Percentiles rank a stretch among this genome's conserved stretches.
Evolutionary conservation across 331 rosid species (phyloP).

Genomic region (Erythrophleum ivorense): DNA sequence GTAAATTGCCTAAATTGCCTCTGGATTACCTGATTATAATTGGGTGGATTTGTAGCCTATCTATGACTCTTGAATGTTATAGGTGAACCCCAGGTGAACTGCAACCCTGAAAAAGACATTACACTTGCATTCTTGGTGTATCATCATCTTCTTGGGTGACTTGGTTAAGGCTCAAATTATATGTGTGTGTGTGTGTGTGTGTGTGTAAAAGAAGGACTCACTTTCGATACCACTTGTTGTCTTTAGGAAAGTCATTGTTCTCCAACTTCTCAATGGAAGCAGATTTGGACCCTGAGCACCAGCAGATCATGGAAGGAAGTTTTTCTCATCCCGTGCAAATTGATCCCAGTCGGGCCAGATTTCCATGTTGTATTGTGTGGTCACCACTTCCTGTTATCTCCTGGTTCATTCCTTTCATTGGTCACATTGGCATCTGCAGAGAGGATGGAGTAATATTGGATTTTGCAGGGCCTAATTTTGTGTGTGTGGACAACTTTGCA

Average conservation of each 20-base stretch:
- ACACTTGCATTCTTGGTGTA: constrained; percentile 2
- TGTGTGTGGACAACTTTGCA: constrained; percentile 82
- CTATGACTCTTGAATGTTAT: neutral
- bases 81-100: neutral
- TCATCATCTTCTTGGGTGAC: neutral
- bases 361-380: constrained; percentile 96
- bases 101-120: neutral
- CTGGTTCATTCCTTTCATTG: constrained; percentile 91
- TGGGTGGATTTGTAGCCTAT: neutral
- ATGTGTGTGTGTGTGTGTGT: no score
- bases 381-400: constrained; percentile 95
- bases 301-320: constrained; percentile 54
- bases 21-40: constrained; percentile 8
- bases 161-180: constrained; percentile 14
- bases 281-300: constrained; percentile 56
- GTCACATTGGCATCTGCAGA: constrained; percentile 95
- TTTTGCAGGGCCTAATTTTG: constrained; percentile 96
- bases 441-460: constrained; percentile 97
- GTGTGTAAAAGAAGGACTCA: constrained; percentile 1
- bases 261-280: constrained; percentile 61
- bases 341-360: constrained; percentile 78
- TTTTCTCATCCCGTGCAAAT: constrained; percentile 59
- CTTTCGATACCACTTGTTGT: constrained; percentile 14
- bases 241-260: constrained; percentile 35
- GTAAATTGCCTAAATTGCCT: neutral